These are phyloP conservation scores for Mariannaea sp. DNA, from an alignment of 2,329 filamentous ascomycete species.

Conservation along the genomic window DNA sequence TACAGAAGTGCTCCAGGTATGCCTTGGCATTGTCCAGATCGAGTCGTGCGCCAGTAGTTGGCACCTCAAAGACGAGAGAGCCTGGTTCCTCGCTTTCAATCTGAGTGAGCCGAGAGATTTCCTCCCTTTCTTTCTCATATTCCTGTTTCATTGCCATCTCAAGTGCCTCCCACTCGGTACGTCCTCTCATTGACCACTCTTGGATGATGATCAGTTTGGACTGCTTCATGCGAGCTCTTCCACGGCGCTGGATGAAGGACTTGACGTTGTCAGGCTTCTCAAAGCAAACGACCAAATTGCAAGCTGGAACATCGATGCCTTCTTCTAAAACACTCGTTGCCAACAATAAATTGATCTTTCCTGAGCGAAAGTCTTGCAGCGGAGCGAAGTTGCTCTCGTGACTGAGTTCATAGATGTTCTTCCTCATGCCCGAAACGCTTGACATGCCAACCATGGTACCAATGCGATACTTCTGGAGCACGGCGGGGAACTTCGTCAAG, in stretches of 20 bases:
- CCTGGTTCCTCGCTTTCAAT: slow-evolving; percentile 51
- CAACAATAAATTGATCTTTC: slow-evolving; percentile 61
- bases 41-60: slow-evolving; percentile 63
- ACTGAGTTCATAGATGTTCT: slow-evolving; percentile 48
- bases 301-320: slow-evolving; percentile 69
- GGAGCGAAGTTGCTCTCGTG: slow-evolving; percentile 41
- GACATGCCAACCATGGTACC: slow-evolving; percentile 63
- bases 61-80: slow-evolving; percentile 42
- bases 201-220: slow-evolving; percentile 57
- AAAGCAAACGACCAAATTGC: slow-evolving; percentile 66
- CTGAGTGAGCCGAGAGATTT: slow-evolving; percentile 49
- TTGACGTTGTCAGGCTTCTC: slow-evolving; percentile 56
- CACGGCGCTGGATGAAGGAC: slow-evolving; percentile 63
- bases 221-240: slow-evolving; percentile 55
- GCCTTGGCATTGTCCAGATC: slow-evolving; percentile 73
- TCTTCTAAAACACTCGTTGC: slow-evolving; percentile 70
- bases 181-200: slow-evolving; percentile 35
- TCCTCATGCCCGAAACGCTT: slow-evolving; percentile 41
- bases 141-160: slow-evolving; percentile 74
- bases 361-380: slow-evolving; percentile 56
- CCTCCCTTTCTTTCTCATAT: slow-evolving; percentile 68
- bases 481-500: slow-evolving; percentile 56
- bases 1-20: slow-evolving; percentile 86
- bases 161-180: slow-evolving; percentile 64
- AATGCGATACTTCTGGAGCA: slow-evolving; percentile 52